phyloP scores from a whole-genome alignment of 805 yeast genomes.

The Tetrapisispora taiwanensis region DNA sequence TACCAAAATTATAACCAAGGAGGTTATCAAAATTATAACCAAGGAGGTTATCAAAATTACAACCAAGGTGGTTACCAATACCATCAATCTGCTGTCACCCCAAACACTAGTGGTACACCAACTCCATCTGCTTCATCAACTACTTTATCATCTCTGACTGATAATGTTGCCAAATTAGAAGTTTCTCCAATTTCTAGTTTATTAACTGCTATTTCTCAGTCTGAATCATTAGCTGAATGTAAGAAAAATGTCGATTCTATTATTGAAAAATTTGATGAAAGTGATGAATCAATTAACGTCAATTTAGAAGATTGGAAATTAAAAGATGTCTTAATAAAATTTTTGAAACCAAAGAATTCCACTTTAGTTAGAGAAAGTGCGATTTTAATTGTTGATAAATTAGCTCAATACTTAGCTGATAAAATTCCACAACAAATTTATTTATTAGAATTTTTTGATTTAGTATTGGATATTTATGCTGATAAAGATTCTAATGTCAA shows the following conservation, averaged over 20 bases:
- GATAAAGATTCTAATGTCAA: conserved; percentile 84
- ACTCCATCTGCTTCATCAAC: conserved; percentile 52
- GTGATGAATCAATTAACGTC: conserved; percentile 25
- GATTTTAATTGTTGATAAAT: conserved; percentile 45
- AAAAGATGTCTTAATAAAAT: conserved; percentile 49
- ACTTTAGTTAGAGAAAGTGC: conserved; percentile 70
- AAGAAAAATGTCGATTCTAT: conserved; percentile 31
- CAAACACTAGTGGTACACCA: conserved; percentile 27
- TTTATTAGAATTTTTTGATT: conserved; percentile 50
- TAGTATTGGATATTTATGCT: conserved; percentile 61
- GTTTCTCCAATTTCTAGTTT: conserved; percentile 56
- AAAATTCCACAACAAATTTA: conserved; percentile 67
- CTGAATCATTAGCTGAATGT: conserved; percentile 29
- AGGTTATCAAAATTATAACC: conserved; percentile 6
- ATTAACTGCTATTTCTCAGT: conserved; percentile 30
- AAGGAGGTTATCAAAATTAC: conserved; percentile 6
- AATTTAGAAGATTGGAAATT: conserved; percentile 57
- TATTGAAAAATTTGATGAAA: conserved; percentile 37
- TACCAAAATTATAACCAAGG: conserved; percentile 5
- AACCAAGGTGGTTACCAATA: conserved; percentile 9
- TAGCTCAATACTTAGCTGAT: conserved; percentile 56
- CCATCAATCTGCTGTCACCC: conserved; percentile 29
- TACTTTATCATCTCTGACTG: conserved; percentile 61
- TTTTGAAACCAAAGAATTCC: conserved; percentile 65
- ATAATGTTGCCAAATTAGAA: conserved; percentile 57